Percentiles rank a stretch among this genome's conserved stretches.
Evolutionary conservation across 139 green algal species (phyloP).

Genomic region (Astrephomene gubernaculifera): DNA sequence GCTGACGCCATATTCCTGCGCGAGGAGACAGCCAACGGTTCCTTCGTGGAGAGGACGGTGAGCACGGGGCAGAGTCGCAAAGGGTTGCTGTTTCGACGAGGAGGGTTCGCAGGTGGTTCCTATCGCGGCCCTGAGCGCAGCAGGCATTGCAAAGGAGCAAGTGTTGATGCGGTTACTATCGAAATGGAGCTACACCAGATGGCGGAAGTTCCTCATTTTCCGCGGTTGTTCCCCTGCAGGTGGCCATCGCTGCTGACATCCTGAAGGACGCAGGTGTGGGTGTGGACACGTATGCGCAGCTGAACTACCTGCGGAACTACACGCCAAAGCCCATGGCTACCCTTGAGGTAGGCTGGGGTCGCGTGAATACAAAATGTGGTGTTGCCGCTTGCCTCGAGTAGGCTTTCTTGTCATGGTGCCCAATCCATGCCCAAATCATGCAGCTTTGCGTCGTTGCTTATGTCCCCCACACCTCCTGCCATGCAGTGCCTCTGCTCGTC

Average conservation of each 20-base stretch:
- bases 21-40: conserved; percentile 59
- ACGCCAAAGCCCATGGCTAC: conserved; percentile 67
- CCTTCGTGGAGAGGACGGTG: conserved; percentile 39
- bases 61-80: too few relatives aligned
- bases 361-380: too few relatives aligned
- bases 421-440: not conserved
- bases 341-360: conserved; percentile 57
- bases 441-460: not conserved
- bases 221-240: not conserved
- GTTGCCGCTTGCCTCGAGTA: too few relatives aligned
- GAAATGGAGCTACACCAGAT: too few relatives aligned
- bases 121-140: too few relatives aligned
- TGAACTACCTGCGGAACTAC: conserved; percentile 67
- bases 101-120: too few relatives aligned
- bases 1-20: conserved; percentile 70
- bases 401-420: too few relatives aligned
- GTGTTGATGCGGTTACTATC: too few relatives aligned
- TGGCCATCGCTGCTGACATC: conserved; percentile 42
- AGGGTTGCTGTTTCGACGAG: too few relatives aligned
- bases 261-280: conserved; percentile 54
- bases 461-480: not conserved
- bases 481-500: conserved; percentile 45
- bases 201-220: not conserved
- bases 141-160: too few relatives aligned
- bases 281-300: conserved; percentile 55